Evolutionary conservation across 2,329 filamentous ascomycete genomes (phyloP).

Genomic region (Penicillium oxalicum): DNA sequence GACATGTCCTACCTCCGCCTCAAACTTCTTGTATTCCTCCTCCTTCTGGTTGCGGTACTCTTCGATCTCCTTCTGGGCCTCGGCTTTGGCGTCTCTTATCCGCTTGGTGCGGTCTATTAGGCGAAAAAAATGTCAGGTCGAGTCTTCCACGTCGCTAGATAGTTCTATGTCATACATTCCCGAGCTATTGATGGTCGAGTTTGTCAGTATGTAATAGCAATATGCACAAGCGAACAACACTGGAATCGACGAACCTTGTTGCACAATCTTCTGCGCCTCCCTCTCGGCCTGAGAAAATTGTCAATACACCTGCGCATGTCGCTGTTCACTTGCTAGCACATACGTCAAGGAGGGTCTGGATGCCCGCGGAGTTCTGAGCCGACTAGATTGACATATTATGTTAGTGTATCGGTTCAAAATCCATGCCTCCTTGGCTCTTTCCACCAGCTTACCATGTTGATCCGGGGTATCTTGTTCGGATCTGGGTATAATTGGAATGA

Average conservation of each 20-base stretch:
- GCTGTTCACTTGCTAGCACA: conserved; percentile 29
- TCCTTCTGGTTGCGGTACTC: conserved; percentile 87
- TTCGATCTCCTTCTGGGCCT: conserved; percentile 97
- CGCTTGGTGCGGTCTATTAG: conserved; percentile 80
- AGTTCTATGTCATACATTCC: conserved; percentile 61
- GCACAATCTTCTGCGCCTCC: conserved; percentile 98
- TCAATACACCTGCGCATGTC: conserved; percentile 8
- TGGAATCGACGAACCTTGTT: conserved; percentile 66
- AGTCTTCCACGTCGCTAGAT: conserved; percentile 7
- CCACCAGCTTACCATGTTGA: conserved; percentile 25
- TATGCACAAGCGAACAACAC: not conserved
- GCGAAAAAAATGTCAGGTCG: conserved; percentile 8
- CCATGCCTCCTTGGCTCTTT: too few relatives aligned
- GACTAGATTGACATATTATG: conserved; percentile 53
- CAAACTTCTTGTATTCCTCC: conserved; percentile 89
- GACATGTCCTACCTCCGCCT: conserved; percentile 58
- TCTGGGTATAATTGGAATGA: conserved; percentile 4
- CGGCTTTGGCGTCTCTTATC: conserved; percentile 90
- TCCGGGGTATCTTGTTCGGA: conserved; percentile 8
- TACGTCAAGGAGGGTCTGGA: conserved; percentile 98
- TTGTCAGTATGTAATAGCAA: conserved; percentile 16
- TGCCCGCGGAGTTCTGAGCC: conserved; percentile 96
- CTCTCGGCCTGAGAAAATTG: conserved; percentile 68
- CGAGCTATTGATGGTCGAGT: conserved; percentile 53
- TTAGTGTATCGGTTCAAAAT: conserved; percentile 1